Percentiles rank a stretch among this genome's conserved stretches.
Evolutionary conservation across 768 basidiomycete genomes (phyloP).

Genomic region (Wakefieldia striispora): DNA sequence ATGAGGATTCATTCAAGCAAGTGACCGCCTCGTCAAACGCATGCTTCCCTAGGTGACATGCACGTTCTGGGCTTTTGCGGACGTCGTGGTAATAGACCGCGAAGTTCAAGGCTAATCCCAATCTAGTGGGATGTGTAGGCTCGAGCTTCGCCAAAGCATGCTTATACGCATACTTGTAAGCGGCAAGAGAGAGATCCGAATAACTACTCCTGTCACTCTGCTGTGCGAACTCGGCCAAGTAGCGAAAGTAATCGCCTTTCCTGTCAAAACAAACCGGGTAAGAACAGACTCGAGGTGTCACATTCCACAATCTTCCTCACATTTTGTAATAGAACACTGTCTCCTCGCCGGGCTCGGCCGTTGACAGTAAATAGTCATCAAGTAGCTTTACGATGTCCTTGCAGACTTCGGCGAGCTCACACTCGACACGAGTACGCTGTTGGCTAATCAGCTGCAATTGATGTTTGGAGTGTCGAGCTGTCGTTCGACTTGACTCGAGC

Average conservation of each 20-base stretch:
- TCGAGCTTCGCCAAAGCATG: slow-evolving; percentile 74
- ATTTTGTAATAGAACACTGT: slow-evolving; percentile 91
- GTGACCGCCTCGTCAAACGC: slow-evolving; percentile 89
- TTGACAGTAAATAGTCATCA: slow-evolving; percentile 55
- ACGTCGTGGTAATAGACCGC: slow-evolving; percentile 94
- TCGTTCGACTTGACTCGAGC: slow-evolving; percentile 41
- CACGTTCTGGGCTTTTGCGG: slow-evolving; percentile 78
- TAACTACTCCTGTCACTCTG: slow-evolving; percentile 65
- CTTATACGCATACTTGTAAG: slow-evolving; percentile 84
- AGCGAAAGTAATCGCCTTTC: slow-evolving; percentile 91
- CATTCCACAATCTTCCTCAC: slow-evolving; percentile 39
- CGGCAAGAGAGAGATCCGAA: slow-evolving; percentile 74
- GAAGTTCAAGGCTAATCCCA: slow-evolving; percentile 89
- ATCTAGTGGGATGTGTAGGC: slow-evolving; percentile 79
- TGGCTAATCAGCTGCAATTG: slow-evolving; percentile 67
- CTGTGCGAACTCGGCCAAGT: slow-evolving; percentile 82
- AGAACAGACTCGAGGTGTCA: slow-evolving; percentile 4
- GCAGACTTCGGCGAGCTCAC: slow-evolving; percentile 73
- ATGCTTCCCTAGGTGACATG: slow-evolving; percentile 87
- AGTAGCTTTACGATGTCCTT: slow-evolving; percentile 75
- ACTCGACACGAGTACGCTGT: slow-evolving; percentile 74
- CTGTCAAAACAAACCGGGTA: slow-evolving; percentile 33
- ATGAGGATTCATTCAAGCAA: slow-evolving; percentile 49
- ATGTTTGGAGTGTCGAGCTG: slow-evolving; percentile 28
- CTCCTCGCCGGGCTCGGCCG: slow-evolving; percentile 73